Percentiles rank a stretch among this genome's conserved stretches.
phyloP scores from a whole-genome alignment of 2,329 filamentous ascomycete genomes.

The Trichocomaceae sp. region DNA sequence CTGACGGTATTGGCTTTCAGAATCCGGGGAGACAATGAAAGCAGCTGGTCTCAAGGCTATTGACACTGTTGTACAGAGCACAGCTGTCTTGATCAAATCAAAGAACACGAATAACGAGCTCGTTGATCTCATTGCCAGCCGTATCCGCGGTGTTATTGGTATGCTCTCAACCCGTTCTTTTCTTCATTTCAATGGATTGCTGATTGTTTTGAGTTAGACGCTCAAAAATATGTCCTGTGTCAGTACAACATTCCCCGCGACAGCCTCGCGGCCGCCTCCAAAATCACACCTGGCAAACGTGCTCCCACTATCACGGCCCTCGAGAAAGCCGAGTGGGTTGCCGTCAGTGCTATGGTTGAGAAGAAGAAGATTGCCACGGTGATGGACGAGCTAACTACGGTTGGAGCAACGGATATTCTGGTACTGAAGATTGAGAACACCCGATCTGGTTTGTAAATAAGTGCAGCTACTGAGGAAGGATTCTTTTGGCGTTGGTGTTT shows the following conservation, averaged over 20 bases:
- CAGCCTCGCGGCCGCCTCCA: conserved; percentile 59
- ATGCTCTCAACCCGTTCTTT: conserved; percentile 22
- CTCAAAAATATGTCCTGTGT: conserved; percentile 88
- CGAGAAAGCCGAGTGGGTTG: conserved; percentile 86
- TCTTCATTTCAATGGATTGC: not conserved
- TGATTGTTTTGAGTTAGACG: conserved; percentile 47
- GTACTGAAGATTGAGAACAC: conserved; percentile 82
- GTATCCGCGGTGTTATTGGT: conserved; percentile 90
- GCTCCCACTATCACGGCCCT: conserved; percentile 86
- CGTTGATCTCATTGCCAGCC: conserved; percentile 74
- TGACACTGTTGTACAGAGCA: conserved; percentile 82
- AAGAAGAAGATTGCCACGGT: conserved; percentile 75
- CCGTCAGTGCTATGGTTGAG: conserved; percentile 89
- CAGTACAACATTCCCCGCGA: conserved; percentile 85
- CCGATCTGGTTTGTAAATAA: conserved; percentile 39
- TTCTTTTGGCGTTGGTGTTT: conserved; percentile 23
- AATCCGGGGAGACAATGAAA: conserved; percentile 97
- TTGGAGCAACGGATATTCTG: conserved; percentile 78
- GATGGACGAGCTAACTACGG: conserved; percentile 74
- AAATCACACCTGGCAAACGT: conserved; percentile 86
- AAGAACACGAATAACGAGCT: conserved; percentile 73
- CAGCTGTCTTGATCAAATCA: conserved; percentile 87
- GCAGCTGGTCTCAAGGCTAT: conserved; percentile 91
- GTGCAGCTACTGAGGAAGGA: no score
- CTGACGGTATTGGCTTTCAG: conserved; percentile 39